Evolutionary conservation across 2,329 filamentous ascomycete species (phyloP).

Genomic region (Xylariaceae sp.): DNA sequence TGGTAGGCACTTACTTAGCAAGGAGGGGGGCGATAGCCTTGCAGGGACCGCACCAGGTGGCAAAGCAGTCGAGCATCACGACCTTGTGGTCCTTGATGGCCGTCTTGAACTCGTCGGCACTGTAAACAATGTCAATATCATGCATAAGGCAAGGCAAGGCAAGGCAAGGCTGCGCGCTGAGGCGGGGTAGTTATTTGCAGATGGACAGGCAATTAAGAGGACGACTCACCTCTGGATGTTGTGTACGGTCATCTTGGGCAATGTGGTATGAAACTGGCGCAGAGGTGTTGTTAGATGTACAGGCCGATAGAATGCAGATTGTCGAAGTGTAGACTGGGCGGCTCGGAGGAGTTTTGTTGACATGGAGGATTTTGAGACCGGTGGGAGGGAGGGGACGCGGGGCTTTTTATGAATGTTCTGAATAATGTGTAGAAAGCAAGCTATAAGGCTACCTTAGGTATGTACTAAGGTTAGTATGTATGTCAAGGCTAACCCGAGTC

Average conservation of each 20-base stretch:
- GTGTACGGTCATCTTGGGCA: slow-evolving; percentile 48
- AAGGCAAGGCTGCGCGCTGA: neutral
- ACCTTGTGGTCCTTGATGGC: slow-evolving; percentile 50
- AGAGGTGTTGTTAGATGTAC: slow-evolving; percentile 23
- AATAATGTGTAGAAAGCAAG: neutral
- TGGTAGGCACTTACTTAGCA: slow-evolving; percentile 59
- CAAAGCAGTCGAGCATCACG: slow-evolving; percentile 84
- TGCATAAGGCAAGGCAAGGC: neutral
- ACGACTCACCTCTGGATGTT: slow-evolving; percentile 41
- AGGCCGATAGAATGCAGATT: slow-evolving; percentile 24
- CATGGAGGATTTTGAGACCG: slow-evolving; percentile 20
- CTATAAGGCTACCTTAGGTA: slow-evolving; percentile 1
- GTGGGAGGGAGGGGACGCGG: slow-evolving; percentile 9
- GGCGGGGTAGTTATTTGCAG: slow-evolving; percentile 10
- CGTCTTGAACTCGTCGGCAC: slow-evolving; percentile 34
- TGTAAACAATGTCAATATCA: slow-evolving; percentile 23
- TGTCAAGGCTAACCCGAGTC: slow-evolving; percentile 13
- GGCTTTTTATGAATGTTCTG: slow-evolving; percentile 7
- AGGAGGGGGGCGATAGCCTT: slow-evolving; percentile 83
- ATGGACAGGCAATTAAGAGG: neutral
- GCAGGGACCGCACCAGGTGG: slow-evolving; percentile 93
- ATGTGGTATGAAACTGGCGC: slow-evolving; percentile 43
- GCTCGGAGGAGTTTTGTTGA: slow-evolving; percentile 27
- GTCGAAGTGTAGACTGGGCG: slow-evolving; percentile 27
- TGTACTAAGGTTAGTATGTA: too few relatives aligned